Evolutionary conservation across 257 asterid genomes (phyloP), one percentile per base, ranked within the genome.

Genomic region (Solanum pinnatisectum): DNA sequence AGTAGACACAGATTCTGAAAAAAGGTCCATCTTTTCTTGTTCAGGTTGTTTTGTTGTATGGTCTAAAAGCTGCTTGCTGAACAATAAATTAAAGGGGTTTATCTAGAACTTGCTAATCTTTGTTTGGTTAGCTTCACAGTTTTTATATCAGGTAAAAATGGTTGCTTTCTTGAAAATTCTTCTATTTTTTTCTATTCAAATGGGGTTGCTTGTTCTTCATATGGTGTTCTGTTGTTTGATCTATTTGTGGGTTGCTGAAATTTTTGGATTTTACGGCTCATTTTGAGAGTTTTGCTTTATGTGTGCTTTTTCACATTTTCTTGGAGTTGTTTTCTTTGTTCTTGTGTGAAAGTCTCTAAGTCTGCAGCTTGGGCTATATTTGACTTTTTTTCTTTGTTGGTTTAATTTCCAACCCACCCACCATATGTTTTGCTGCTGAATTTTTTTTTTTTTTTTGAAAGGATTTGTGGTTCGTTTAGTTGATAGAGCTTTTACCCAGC

Each of bases 121-220:
- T 63, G 44, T 65, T 63, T 72, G 88, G 56, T 27, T 27, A 72
- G 84, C 68, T 86, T 46, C 88, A 72, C 88, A 86, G 56, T 86
- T 56, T 56, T 20, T 72, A 49, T 44, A 72, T 76, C 68, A 86
- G 88, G 84, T 86, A 86, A 72, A 44, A 77, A 25, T 40, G 20
- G 87, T 85, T 85, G 49, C 83, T 85, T 65, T 85, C 22, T 67
- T 65, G 59, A 67, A 56, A 56, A 16, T 60, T 37, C 4, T 63
- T 23, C 4, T 35, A 25, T 52, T 49, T 16, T 33, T 63, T 52
- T 33, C 25, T 23, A 33, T 20, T 84, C 77, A 23, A 39, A 33
- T 39, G 70, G 74, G 87, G 56, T 84, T 60, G 56, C 25, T 37
- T 37, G 35, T 40, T 68, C 78, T 84, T 35, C 37, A 36, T 84